Conservation (phyloP, 345 rosid genomes). For the Populus euphratica region DNA sequence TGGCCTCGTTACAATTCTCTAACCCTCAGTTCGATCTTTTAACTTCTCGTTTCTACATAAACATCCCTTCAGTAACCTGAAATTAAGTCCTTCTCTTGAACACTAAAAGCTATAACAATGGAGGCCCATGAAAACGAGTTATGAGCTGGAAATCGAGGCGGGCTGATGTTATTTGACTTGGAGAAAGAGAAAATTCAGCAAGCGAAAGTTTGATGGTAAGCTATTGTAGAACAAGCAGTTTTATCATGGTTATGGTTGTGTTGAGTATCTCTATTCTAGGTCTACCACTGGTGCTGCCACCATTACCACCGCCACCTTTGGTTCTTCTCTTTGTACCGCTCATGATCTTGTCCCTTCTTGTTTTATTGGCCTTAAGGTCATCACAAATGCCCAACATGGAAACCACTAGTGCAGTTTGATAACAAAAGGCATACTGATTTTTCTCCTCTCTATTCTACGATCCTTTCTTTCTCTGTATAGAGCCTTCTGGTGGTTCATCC, state of each 20-base stretch:
- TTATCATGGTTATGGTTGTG: neutral
- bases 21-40: neutral
- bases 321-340: conserved; percentile 5
- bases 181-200: neutral
- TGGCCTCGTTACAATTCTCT: neutral
- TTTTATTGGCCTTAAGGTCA: neutral
- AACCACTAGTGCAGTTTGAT: neutral
- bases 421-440: neutral
- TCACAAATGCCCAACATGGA: neutral
- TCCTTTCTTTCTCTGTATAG: neutral
- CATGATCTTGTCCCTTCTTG: conserved; percentile 4
- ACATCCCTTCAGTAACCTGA: neutral
- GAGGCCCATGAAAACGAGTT: neutral
- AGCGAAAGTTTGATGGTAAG: neutral
- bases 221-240: neutral
- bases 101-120: neutral
- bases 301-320: conserved; percentile 7
- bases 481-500: neutral
- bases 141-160: neutral
- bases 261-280: conserved; percentile 2
- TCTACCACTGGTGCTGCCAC: conserved; percentile 5
- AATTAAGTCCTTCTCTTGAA: neutral
- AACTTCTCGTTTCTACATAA: neutral
- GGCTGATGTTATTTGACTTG: neutral
- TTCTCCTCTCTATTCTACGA: neutral